Conservation (phyloP, 2,329 filamentous ascomycete genomes). For the Aspergillus oerlinghausenensis region DNA sequence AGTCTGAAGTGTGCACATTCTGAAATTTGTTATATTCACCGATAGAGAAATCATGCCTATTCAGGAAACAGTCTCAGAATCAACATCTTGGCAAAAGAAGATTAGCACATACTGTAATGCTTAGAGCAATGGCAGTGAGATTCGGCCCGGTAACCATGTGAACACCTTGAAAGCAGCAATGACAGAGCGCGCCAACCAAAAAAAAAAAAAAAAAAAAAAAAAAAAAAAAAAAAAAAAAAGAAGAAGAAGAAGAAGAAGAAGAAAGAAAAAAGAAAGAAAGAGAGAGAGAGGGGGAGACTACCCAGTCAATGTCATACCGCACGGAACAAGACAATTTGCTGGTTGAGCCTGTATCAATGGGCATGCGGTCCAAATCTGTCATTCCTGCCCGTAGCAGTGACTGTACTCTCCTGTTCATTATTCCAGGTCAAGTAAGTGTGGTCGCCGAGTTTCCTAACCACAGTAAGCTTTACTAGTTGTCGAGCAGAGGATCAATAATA, state of each 20-base stretch:
- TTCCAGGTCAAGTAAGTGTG: slow-evolving; percentile 98
- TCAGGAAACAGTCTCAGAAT: neutral
- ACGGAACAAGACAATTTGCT: neutral
- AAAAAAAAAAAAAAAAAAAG: too few species aligned
- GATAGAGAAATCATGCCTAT: neutral
- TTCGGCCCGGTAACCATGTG: neutral
- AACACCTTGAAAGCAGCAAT: neutral
- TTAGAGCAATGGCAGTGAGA: neutral
- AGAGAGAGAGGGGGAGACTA: too few species aligned
- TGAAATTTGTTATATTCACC: neutral
- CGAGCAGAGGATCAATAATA: neutral
- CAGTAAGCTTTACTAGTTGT: slow-evolving; percentile 2
- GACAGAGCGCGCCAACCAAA: neutral
- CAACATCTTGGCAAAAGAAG: neutral
- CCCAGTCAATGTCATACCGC: neutral
- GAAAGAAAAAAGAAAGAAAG: too few species aligned
- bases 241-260: too few species aligned
- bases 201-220: too few species aligned
- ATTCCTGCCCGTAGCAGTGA: slow-evolving; percentile 54
- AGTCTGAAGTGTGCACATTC: neutral
- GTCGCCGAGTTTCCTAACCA: slow-evolving; percentile 85
- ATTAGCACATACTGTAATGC: neutral
- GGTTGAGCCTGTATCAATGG: slow-evolving; percentile 7
- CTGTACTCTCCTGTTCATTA: slow-evolving; percentile 58
- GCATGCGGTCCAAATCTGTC: slow-evolving; percentile 38